Conservation (phyloP, 257 asterid genomes). For the Cordia subcordata region DNA sequence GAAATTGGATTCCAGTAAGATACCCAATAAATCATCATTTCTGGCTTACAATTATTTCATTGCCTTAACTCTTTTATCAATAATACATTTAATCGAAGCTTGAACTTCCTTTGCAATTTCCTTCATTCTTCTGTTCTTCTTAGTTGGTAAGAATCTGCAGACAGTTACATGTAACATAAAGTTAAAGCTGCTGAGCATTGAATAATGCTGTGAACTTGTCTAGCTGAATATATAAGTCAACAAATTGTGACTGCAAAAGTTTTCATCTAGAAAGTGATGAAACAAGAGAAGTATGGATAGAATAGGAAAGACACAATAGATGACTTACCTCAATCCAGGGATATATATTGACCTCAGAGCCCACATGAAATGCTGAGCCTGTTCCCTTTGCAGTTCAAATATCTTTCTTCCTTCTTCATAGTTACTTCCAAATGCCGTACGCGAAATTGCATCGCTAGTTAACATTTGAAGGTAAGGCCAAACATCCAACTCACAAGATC, state of each 20-base stretch:
- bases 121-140: constrained; percentile 35
- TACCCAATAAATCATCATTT: constrained; percentile 15
- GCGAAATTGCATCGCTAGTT: constrained; percentile 40
- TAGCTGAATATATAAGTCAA: too few relatives aligned
- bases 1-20: constrained; percentile 20
- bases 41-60: constrained; percentile 9
- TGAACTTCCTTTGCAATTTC: constrained; percentile 23
- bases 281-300: background rate
- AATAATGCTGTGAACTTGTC: too few relatives aligned
- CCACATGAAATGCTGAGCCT: constrained; percentile 14
- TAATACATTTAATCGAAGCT: constrained; percentile 13
- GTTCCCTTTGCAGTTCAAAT: constrained; percentile 44
- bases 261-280: background rate
- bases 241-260: too few relatives aligned
- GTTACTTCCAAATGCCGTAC: constrained; percentile 61
- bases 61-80: constrained; percentile 12
- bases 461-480: constrained; percentile 44
- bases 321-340: constrained; percentile 42
- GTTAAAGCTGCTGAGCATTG: too few relatives aligned
- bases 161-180: too few relatives aligned
- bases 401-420: constrained; percentile 41
- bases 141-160: constrained; percentile 31
- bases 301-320: too few relatives aligned
- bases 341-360: constrained; percentile 22
- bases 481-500: constrained; percentile 42